A percentile compares a stretch with the other conserved stretches of the same genome.
Evolutionary conservation across 225 moss, liverwort and hornwort genomes (phyloP).

Genomic region (Ulota crispa): DNA sequence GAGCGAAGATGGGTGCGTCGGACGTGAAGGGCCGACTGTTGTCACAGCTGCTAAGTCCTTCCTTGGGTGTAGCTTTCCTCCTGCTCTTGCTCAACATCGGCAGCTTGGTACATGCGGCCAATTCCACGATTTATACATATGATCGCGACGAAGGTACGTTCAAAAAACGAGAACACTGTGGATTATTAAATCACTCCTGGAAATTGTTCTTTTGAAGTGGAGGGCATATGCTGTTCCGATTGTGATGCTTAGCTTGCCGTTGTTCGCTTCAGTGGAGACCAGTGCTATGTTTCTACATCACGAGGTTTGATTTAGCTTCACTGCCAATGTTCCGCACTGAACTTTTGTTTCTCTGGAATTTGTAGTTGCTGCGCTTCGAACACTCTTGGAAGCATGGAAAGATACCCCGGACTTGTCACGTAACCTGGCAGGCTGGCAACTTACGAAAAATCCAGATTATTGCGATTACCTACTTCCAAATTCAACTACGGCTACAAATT

Average conservation of each 20-base stretch:
- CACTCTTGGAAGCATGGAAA: constrained; percentile 13
- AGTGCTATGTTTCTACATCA: neutral
- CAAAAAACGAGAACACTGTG: neutral
- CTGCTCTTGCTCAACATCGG: constrained; percentile 6
- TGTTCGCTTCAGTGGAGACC: neutral
- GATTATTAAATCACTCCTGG: neutral
- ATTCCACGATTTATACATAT: neutral
- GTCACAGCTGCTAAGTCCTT: neutral
- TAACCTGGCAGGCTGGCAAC: constrained; percentile 28
- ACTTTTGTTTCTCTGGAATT: neutral
- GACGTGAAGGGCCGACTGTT: neutral
- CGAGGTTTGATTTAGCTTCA: neutral
- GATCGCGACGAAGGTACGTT: rapidly evolving
- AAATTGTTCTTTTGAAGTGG: neutral
- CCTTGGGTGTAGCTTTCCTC: neutral
- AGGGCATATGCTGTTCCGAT: neutral
- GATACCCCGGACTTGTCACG: neutral
- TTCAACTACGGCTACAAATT: neutral
- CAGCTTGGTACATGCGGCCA: neutral
- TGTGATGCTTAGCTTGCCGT: neutral
- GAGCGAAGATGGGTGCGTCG: constrained; percentile 3
- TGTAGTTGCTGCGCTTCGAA: neutral
- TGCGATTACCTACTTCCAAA: neutral
- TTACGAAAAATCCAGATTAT: neutral
- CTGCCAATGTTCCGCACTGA: neutral